Evolutionary conservation across 306 rosid species (phyloP), one percentile per base, ranked within the genome.

Genomic region (Vigna hirtella): DNA sequence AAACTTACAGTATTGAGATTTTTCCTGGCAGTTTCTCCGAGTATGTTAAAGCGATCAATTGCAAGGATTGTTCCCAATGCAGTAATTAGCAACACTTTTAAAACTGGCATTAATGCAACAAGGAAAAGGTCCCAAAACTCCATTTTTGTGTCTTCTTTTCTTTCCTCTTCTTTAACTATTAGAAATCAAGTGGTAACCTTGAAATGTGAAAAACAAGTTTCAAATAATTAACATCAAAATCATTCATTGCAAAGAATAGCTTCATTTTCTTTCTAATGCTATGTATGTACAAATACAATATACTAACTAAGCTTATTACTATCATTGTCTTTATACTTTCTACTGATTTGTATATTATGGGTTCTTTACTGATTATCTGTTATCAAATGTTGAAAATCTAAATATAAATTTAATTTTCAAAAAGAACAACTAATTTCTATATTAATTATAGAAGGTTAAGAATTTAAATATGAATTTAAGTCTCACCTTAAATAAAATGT

Each of bases 81-180:
- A 58, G 89, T 85, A 11, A 85, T 26, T 32, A 85, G n/a, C 6
- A 85, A 61, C 4, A 85, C 82, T 73, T 82, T 66, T 22, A 85
- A 14, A 80, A 82, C 79, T 51, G 89, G 89, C 77, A 82, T 79
- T 51, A 85, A 82, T 62, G 89, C 86, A 22, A 81, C 81, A 22
- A 85, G 3, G 26, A 85, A 82, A 63, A 85, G 86, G 57, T 58
- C 72, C 86, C 80, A 79, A 7, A 82, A 85, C 0, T 79, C 72
- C 89, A 85, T 85, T 0, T 70, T 49, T 64, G 2, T 16, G 1
- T n/a, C 72, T 52, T 83, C 42, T 30, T 82, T 13, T 15, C n/a
- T 24, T 58, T n/a, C 7, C 14, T 22, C 6, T 56, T n/a, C 4
- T 6, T n/a, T 45, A 7, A n/a, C 69, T 42, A 40, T 40, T 40